Base-by-base conservation (phyloP, 2,329 filamentous ascomycete species). In the Monosporascus sp. region DNA sequence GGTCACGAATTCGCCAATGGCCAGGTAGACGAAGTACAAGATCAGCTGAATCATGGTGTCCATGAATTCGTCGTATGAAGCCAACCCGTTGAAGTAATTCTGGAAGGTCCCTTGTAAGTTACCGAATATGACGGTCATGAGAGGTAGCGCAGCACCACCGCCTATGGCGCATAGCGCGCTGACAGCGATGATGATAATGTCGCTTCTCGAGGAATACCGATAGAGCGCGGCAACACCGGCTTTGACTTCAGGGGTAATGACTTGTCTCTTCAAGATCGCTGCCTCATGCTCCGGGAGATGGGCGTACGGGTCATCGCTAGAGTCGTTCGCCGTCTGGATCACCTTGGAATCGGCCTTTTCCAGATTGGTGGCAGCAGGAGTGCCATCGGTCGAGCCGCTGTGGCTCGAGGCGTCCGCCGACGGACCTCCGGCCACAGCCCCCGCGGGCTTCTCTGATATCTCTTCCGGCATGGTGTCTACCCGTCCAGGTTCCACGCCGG, bases 21-120 rank as follows among this genome's bases (percentile, higher is more conserved):
- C 90, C 47, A 96, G 80, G 68, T 96, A 96, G 36, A 96, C 74
- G 59, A 95, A 94, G 70, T 95, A 95, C 37, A 95, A 72, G 11
- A 91, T 87, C 61, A 86, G 81, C 44, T 77, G 74, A 8, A 73
- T 72, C 61, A 95, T 74, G 54, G 83, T 72, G 50, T 72, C 57
- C 48, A 79, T 76, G 70, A 94, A 94, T 0, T 75, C 72, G 38
- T 74, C 65, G 42, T 78, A 78, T 1, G 70, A 65, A 18, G 80
- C 72, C 0, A 64, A 66, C 6, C 73, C 72, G 3, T 74, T 68
- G 59, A 88, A 81, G 60, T 83, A 89, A 22, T 75, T 66, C 62
- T 88, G 81, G 66, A 96, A 95, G 1, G 79, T 81, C 4, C 82
- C 82, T 54, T 90, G 83, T 39, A 96, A 76, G 49, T 84, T 82